Base-by-base conservation (phyloP, 805 yeast genomes). In the Candida morakotiae region DNA sequence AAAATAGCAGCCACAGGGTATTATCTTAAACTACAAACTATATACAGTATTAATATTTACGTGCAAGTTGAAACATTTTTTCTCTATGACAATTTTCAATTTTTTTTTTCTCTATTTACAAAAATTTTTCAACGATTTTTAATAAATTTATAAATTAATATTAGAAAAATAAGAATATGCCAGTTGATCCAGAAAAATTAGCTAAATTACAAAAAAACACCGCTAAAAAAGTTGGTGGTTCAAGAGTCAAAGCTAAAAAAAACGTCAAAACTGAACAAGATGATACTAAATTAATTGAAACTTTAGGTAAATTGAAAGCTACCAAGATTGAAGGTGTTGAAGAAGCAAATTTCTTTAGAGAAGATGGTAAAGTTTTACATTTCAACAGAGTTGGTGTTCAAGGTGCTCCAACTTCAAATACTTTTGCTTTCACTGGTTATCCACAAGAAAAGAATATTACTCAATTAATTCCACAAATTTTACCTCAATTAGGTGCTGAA, bases 291-390 rank as follows among this genome's bases (percentile, higher is more conserved):
- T 77, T 91, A 65, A 88, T 87, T 71, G 85, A 81, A 54, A 79
- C 91, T 58, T 75, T 91, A 69, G 83, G 81, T 66, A 88, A 89
- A 73, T 75, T 91, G 64, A 83, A 85, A 69, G 94, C 89, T 49
- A 86, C 83, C 69, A 83, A 87, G 56, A 71, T 91, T 54, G 88
- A 84, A 51, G 87, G 85, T 58, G 82, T 91, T 57, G 95, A 87
- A 65, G 97, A 91, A 75, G 98, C 96, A 59, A 91, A 89, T 80
- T 86, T 91, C 77, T 89, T 93, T 85, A 84, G 77, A 69, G 96
- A 87, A 48, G 96, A 91, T 67, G 97, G 97, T 62, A 83, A 82
- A 62, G 96, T 93, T 48, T 73, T 91, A 68, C 96, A 91, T 75
- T 87, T 93, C 79, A 81, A 85, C 77, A 83, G 93, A 68, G 96